Conservation (phyloP, 192 early-diverging fungal species). For the Dimargaris cristalligena region DNA sequence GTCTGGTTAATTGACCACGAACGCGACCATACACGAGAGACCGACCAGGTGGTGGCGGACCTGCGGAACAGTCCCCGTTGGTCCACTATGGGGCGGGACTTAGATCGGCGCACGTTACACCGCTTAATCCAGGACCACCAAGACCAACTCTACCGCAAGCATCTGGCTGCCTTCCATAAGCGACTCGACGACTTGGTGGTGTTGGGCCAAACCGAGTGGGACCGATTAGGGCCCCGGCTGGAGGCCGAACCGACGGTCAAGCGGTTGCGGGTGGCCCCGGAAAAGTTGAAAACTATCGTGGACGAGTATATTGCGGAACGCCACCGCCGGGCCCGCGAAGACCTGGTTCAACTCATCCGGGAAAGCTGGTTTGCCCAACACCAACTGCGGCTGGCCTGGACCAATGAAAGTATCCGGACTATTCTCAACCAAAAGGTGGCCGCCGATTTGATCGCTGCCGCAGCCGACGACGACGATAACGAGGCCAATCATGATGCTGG, state of each 20-base stretch:
- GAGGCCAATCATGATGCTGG: background rate
- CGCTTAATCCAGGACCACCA: background rate
- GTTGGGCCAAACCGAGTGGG: background rate
- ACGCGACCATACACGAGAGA: background rate
- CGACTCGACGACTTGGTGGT: background rate
- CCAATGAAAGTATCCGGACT: constrained; percentile 1
- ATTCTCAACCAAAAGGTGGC: background rate
- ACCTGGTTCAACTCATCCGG: constrained; percentile 6
- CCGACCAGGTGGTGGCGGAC: background rate
- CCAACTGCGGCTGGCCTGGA: constrained; percentile 6
- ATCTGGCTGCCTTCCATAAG: background rate
- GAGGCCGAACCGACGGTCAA: background rate
- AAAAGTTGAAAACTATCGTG: background rate
- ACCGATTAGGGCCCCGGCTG: background rate
- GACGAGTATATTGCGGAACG: background rate
- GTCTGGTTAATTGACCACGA: constrained; percentile 3
- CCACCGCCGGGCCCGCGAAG: background rate
- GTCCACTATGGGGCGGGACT: background rate
- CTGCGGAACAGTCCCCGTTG: background rate
- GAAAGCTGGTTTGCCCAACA: constrained; percentile 10
- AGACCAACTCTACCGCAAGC: background rate
- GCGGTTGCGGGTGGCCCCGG: background rate
- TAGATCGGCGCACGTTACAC: background rate
- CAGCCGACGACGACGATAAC: constrained; percentile 5
- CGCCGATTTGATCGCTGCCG: constrained; percentile 5